Base-by-base conservation (phyloP, 306 rosid species). In the Ormosia emarginata region DNA sequence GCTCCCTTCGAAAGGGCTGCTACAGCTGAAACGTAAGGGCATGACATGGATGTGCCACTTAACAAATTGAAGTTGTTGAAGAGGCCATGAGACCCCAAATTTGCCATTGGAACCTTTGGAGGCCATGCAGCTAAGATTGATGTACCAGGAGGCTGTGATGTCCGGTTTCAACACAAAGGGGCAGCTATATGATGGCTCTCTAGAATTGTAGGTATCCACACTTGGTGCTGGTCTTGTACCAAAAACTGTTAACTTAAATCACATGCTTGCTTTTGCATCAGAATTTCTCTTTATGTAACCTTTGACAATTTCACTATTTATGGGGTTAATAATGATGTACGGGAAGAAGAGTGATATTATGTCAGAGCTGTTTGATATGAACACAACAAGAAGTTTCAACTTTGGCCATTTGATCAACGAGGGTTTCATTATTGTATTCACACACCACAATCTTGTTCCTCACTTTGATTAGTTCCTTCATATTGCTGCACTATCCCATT, bases 81-180 rank as follows among this genome's bases (percentile, higher is more conserved):
- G 50, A 91, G 11, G 0, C 0, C 2, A 7, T 39, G 11, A 1
- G 79, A 10, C 8, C 72, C 67, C 0, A 61, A 32, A 0, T 0
- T 0, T 0, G 39, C 41, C 0, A 17, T 79, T 0, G 91, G 41
- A 62, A 30, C 6, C 0, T 90, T 90, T 14, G 2, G 6, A 6
- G 98, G 97, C 97, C 98, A 94, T 59, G 97, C 86, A 8, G 98
- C 98, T 71, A 94, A 71, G 75, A 93, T 41, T 43, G 56, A 80
- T 7, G 92, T 56, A 14, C 98, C 98, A 1, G 97, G 98, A 61
- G n/a, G 94, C 98, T 36, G 81, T 36, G 29, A 94, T 77, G 47
- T 94, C 98, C 0, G 97, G 97, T 80, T 94, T 94, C 79, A 94
- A 64, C 66, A 92, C 88, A 63, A 46, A 77, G 12, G 97, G 95